Base-by-base conservation (phyloP, 2,329 filamentous ascomycete genomes). In the Xylariaceae sp. region DNA sequence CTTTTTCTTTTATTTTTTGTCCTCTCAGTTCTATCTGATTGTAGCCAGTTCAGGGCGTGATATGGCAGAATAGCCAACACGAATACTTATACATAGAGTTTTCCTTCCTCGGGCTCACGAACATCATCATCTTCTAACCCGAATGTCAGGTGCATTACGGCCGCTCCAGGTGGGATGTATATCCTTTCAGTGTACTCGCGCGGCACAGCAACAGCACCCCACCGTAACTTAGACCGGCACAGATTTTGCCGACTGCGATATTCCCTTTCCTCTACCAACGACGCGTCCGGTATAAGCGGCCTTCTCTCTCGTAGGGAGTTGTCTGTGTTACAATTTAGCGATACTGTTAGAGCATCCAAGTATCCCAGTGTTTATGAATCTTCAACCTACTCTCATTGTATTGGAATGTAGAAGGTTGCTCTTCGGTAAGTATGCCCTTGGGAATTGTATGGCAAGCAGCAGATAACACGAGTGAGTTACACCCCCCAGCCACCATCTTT, bases 101-200 rank as follows among this genome's bases (percentile, higher is more conserved):
- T 44, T 44, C 50, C 54, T 44, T 45, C 48, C n/a, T 40, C 23
- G 5, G 48, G 51, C 7, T 20, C 41, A 4, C 18, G 20, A 12
- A 58, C 18, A 18, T 50, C 44, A 1, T 14, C 12, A 2, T 10
- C 41, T 26, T 57, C 40, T 19, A 44, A 37, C 7, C 44, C 50
- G 41, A 57, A 41, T 19, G 50, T 47, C 6, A 57, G 50, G 12
- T 57, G 55, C 46, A 57, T 44, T 32, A 48, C 48, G 7, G 16
- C 20, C 51, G 19, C 23, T 26, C 48, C 51, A 7, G 18, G 23
- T 26, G 23, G 23, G 23, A 19, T 43, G 20, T 32, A n/a, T 19
- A 54, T 18, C 20, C 14, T 20, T 19, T 51, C 44, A 41, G 41
- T 18, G 46, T n/a, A 45, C 44, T 7, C 19, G n/a, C 20, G 19